These are phyloP conservation scores for Pleurotus sapidus DNA, from an alignment of 768 basidiomycete species.

Conservation along the genomic window DNA sequence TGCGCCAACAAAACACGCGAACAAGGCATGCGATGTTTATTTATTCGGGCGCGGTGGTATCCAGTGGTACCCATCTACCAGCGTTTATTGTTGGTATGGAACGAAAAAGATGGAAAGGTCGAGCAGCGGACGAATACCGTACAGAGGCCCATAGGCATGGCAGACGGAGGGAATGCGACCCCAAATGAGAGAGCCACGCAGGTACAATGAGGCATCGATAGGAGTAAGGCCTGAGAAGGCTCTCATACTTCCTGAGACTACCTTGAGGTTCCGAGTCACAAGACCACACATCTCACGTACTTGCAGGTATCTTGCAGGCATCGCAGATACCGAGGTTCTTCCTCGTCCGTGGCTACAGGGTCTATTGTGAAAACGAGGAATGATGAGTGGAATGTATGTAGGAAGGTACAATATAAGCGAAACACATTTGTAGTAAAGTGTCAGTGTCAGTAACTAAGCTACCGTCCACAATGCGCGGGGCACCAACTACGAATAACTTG, in stretches of 20 bases:
- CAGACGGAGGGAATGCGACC: slow-evolving; percentile 1
- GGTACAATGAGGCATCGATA: slow-evolving; percentile 28
- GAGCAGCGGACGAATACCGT: background rate
- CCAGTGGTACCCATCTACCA: too few relatives aligned
- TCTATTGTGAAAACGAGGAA: background rate
- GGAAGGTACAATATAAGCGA: background rate
- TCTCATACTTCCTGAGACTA: background rate
- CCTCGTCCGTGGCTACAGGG: background rate
- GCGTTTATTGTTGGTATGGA: background rate
- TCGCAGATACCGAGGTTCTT: background rate
- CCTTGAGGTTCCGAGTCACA: slow-evolving; percentile 1
- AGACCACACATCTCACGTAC: background rate
- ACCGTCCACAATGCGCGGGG: background rate
- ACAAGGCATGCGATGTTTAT: background rate
- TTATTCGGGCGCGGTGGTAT: too few relatives aligned
- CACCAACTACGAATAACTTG: background rate
- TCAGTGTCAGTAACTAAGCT: background rate
- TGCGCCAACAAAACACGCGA: slow-evolving; percentile 8
- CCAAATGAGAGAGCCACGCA: slow-evolving; percentile 22
- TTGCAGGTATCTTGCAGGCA: background rate
- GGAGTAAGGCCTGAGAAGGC: slow-evolving; percentile 5
- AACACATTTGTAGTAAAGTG: background rate
- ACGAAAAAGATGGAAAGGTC: slow-evolving; percentile 3
- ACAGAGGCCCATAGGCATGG: background rate
- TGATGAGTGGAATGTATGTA: too few relatives aligned